phyloP scores from a whole-genome alignment of 2,329 filamentous ascomycete genomes.

The Thielaviopsis ethacetica region DNA sequence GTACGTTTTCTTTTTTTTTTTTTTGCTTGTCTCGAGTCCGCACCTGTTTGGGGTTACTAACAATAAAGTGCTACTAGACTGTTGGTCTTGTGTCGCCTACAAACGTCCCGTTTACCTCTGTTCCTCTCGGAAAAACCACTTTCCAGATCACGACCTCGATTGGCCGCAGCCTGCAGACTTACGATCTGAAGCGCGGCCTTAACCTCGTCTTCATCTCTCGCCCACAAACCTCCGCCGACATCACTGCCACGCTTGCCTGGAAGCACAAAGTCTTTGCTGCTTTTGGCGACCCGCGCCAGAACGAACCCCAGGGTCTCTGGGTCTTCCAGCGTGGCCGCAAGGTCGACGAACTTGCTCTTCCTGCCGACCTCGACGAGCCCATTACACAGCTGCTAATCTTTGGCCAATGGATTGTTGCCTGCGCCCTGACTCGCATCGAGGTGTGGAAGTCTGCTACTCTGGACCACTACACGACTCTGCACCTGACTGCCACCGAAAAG shows the following conservation, averaged over 20 bases:
- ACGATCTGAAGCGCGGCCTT: constrained; percentile 78
- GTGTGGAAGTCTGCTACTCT: constrained; percentile 74
- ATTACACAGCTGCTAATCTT: constrained; percentile 68
- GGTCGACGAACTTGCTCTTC: constrained; percentile 55
- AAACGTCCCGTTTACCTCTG: constrained; percentile 71
- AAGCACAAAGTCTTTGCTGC: constrained; percentile 78
- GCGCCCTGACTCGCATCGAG: constrained; percentile 58
- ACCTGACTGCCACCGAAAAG: constrained; percentile 37
- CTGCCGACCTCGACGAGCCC: constrained; percentile 48
- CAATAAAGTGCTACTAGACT: constrained; percentile 39
- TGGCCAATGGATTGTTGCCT: constrained; percentile 80
- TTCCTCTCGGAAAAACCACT: constrained; percentile 80
- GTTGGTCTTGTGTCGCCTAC: constrained; percentile 89
- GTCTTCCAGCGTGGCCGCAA: constrained; percentile 84
- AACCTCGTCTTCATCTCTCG: constrained; percentile 87
- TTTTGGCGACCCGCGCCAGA: constrained; percentile 50
- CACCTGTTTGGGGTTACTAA: not conserved
- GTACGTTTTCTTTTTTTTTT: constrained; percentile 34
- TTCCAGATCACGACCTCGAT: constrained; percentile 97
- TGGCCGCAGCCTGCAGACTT: constrained; percentile 80
- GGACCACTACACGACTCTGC: constrained; percentile 82
- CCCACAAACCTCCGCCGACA: constrained; percentile 70
- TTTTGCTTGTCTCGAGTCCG: not conserved
- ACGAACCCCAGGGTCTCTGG: constrained; percentile 57
- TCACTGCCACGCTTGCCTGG: constrained; percentile 79